Percentiles rank a stretch among this genome's conserved stretches.
These are phyloP conservation scores for Aspergillus costaricaensis DNA, from an alignment of 2,329 filamentous ascomycete genomes.

Conservation along the genomic window DNA sequence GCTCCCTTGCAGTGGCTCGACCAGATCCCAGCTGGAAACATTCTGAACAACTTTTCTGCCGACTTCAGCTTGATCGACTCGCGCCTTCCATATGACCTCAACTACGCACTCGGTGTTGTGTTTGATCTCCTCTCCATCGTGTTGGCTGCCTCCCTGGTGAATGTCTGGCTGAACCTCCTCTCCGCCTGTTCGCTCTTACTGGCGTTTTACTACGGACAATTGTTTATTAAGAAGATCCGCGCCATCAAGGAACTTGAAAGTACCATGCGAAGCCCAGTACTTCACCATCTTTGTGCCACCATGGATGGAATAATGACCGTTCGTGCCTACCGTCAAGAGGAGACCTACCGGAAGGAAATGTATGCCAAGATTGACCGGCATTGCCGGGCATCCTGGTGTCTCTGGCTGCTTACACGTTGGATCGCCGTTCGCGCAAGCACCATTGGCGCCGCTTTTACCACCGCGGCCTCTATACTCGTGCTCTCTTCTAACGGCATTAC, in stretches of 20 bases:
- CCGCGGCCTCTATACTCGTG: background rate
- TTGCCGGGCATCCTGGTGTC: constrained; percentile 1
- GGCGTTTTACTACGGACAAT: background rate
- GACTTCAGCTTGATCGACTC: constrained; percentile 7
- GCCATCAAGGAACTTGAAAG: constrained; percentile 5
- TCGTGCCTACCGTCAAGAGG: constrained; percentile 1
- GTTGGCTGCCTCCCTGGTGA: background rate
- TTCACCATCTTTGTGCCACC: constrained; percentile 3
- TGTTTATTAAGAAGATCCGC: constrained; percentile 4
- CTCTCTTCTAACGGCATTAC: constrained; percentile 13
- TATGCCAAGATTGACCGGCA: background rate
- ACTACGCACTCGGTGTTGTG: constrained; percentile 1
- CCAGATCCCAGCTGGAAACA: background rate
- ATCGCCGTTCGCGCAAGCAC: background rate
- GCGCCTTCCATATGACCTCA: constrained; percentile 3
- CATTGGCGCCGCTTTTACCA: constrained; percentile 6
- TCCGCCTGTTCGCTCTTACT: background rate
- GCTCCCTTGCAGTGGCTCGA: constrained; percentile 6
- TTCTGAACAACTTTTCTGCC: constrained; percentile 4
- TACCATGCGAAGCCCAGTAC: background rate
- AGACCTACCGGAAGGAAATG: background rate
- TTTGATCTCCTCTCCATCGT: background rate
- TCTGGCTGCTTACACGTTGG: constrained; percentile 6
- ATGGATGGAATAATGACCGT: constrained; percentile 5
- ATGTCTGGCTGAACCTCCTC: constrained; percentile 2